Evolutionary conservation across 306 rosid genomes (phyloP), one percentile per base, ranked within the genome.

Genomic region (Pyrus pyrifolia): DNA sequence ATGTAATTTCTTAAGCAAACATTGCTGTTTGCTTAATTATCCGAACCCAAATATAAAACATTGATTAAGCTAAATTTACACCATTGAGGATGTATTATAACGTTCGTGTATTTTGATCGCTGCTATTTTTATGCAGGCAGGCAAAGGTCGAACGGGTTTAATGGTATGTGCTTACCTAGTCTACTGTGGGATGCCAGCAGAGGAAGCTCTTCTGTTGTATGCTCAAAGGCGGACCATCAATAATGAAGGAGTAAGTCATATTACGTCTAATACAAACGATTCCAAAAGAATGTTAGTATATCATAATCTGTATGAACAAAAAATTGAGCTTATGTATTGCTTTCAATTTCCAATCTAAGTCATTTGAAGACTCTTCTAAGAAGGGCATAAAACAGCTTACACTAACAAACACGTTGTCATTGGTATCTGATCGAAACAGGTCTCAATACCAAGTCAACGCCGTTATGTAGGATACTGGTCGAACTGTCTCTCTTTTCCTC

Each of bases 391-490:
- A 18, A 35, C 23, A 30, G 7, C 13, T 21, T 31, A n/a, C 17
- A 45, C 67, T 73, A 61, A 61, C n/a, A 44, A 62, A 2, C 45
- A 19, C 69, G 21, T 42, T 60, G 42, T 71, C 27, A 29, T 33
- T 45, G 79, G 64, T 72, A 61, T 79, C 67, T 75, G 42, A 52
- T 38, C 69, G 0, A 57, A 75, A 79, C 83, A 95, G 99, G 99
- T 95, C 79, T 95, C 99, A 8, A 95, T 92, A 85, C 99, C 98
- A 82, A 95, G 99, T 89, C 99, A 95, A 78, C 90, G 97, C 30
- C 96, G 98, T 38, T 92, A 89, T 14, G 98, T 92, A 51, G 79
- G 82, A 59, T 95, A 90, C 73, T 91, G 96, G 93, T 88, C 80
- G 35, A 81, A 73, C 27, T 31, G 85, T 18, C 92, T 95, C 77